Evolutionary conservation across 2,329 filamentous ascomycete species (phyloP).

Genomic region (Furcasterigmium furcatum): DNA sequence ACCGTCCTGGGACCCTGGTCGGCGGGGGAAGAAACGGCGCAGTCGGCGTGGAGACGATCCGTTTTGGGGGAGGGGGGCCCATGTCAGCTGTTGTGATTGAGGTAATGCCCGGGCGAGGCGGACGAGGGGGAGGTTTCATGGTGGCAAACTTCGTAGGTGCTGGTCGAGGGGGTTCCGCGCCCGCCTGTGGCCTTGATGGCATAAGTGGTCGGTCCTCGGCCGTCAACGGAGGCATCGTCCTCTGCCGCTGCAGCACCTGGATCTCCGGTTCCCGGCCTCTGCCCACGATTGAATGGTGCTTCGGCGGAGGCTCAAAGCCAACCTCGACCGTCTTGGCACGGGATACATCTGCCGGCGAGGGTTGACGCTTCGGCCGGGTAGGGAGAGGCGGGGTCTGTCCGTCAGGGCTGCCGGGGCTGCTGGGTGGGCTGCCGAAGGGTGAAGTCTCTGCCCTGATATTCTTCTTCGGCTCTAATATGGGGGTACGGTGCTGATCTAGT

Average conservation of each 20-base stretch:
- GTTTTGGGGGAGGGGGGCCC: conserved; percentile 20
- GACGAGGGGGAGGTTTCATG: conserved; percentile 39
- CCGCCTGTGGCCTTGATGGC: conserved; percentile 42
- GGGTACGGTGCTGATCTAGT: conserved; percentile 10
- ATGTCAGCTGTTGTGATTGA: conserved; percentile 14
- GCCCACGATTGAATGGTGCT: conserved; percentile 37
- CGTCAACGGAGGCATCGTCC: conserved; percentile 33
- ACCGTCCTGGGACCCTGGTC: conserved; percentile 21
- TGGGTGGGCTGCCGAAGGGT: conserved; percentile 84
- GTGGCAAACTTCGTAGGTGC: conserved; percentile 19
- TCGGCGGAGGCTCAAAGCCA: conserved; percentile 48
- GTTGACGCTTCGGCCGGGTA: conserved; percentile 31
- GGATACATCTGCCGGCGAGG: conserved; percentile 17
- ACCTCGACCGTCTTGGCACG: conserved; percentile 28
- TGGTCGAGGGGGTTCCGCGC: conserved; percentile 25
- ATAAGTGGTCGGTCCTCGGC: conserved; percentile 44
- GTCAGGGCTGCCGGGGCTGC: conserved; percentile 61
- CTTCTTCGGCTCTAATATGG: conserved; percentile 25
- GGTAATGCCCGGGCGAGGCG: conserved; percentile 28
- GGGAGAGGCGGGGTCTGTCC: conserved; percentile 49
- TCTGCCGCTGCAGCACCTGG: conserved; percentile 4
- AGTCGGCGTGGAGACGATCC: conserved; percentile 14
- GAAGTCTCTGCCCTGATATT: conserved; percentile 53
- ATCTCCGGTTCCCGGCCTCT: background rate
- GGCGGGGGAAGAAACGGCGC: conserved; percentile 13